Base-by-base conservation (phyloP, 495 filamentous ascomycete genomes). In the Parathielavia appendiculata region DNA sequence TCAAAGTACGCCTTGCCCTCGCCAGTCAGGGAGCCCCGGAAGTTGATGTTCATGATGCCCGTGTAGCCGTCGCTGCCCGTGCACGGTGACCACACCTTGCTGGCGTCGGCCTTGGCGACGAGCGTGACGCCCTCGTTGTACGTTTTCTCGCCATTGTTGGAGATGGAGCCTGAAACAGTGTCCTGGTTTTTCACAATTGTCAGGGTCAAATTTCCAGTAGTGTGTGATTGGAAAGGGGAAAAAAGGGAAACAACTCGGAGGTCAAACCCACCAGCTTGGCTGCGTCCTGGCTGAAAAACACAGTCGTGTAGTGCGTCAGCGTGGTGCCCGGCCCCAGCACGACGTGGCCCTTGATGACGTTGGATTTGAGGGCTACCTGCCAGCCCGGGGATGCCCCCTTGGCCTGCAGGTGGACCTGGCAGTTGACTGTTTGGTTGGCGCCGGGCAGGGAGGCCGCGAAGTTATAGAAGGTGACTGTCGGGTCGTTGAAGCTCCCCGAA, bases 21-120 rank as follows among this genome's bases (percentile, higher is more conserved):
- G 50, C 70, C 65, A 51, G 43, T 59, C 9, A 76, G 69, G 7
- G 65, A 71, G 51, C 69, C 71, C 56, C 75, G 70, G 68, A 75
- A 76, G 64, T 77, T 77, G 68, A 77, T 64, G 56, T 76, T 73
- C 43, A 77, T 60, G 56, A 77, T 71, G 16, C 75, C 75, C 41
- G 70, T 65, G 59, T 62, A 64, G 19, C 73, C 72, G 36, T 57
- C 50, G 55, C 51, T 38, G 32, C 63, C 65, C n/a, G 65, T 68
- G 69, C 75, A 77, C 8, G 65, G 64, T 34, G 73, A 75, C 70
- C 70, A 77, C 30, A 69, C 70, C 40, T 66, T 63, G 34, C 26
- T 38, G 40, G 45, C 63, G 13, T 57, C 41, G 43, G 69, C 60
- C 34, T 72, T 66, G 58, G 48, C 62, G 52, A 61, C 66, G 26